Evolutionary conservation across 331 rosid genomes (phyloP), one percentile per base, ranked within the genome.

Genomic region (Phaseolus coccineus): DNA sequence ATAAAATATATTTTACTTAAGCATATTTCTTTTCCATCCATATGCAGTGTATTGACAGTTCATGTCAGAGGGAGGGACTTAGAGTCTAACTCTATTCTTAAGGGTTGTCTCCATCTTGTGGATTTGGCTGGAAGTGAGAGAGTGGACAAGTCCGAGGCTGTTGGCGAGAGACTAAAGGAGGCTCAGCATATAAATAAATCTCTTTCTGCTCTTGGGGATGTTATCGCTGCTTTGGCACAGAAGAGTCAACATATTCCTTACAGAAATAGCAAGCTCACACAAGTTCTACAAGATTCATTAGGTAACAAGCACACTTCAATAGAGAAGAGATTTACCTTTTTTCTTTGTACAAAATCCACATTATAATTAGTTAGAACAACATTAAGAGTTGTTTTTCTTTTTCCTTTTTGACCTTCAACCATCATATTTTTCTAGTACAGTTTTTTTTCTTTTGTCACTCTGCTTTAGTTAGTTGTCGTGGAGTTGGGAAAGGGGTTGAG

Each of bases 101-200:
- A 87, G 77, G 99, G 99, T 31, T 91, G 99, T 78, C 99, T 95
- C 42, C 99, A 95, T 85, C 96, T 95, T 16, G 97, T 95, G 80
- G 99, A 95, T 85, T 89, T 95, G 89, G 99, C 99, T 37, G 99
- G 99, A 64, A 95, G 99, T 28, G 97, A 95, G 85, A 93, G 99
- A 78, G 98, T 95, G 66, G 98, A 93, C 78, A 95, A 95, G 84
- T 93, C 99, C 6, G 99, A 95, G 87, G 99, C 98, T 27, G 97
- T 87, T 19, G 99, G 98, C 33, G 99, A 95, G 86, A 90, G 99
- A 82, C 89, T 95, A 69, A 95, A 90, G 86, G 99, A 95, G 80
- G 99, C 99, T 5, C 99, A 95, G 51, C 91, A 95, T 81, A 95
- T 95, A 87, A 95, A 95, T 77, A 87, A 84, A 85, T 95, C 99